Conservation (phyloP, 208 protist genomes). For the Leishmania tarentolae region DNA sequence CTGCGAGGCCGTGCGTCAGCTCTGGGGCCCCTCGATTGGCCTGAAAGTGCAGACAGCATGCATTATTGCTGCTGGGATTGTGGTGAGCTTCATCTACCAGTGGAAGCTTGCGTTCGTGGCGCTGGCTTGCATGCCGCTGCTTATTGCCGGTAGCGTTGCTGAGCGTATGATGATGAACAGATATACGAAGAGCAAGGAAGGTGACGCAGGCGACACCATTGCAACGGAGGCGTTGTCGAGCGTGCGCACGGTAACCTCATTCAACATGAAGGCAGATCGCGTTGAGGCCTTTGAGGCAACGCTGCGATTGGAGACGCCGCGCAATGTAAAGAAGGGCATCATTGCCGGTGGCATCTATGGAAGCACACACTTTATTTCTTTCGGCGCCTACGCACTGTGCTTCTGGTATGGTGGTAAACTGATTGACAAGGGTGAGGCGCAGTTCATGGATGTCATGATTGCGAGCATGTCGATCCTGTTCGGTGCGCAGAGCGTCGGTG, state of each 20-base stretch:
- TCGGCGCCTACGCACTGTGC: constrained; percentile 56
- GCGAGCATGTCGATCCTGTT: constrained; percentile 59
- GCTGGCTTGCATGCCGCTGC: constrained; percentile 56
- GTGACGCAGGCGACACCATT: constrained; percentile 50
- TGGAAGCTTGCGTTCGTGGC: constrained; percentile 79
- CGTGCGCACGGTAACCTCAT: constrained; percentile 76
- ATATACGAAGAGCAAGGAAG: constrained; percentile 38
- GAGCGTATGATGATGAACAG: constrained; percentile 55
- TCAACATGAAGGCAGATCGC: constrained; percentile 62
- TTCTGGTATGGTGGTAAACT: constrained; percentile 86
- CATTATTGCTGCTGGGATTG: constrained; percentile 46
- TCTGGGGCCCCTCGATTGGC: constrained; percentile 72
- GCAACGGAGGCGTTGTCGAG: constrained; percentile 76
- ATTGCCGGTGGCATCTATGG: constrained; percentile 52
- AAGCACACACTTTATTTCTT: constrained; percentile 64
- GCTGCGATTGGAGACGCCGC: constrained; percentile 28
- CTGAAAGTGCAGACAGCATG: constrained; percentile 54
- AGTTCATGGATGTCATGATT: constrained; percentile 60
- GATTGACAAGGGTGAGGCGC: constrained; percentile 59
- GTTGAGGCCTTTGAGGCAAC: constrained; percentile 27
- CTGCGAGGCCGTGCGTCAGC: constrained; percentile 80
- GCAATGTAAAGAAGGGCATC: constrained; percentile 30
- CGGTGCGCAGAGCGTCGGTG: constrained; percentile 57
- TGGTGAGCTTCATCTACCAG: constrained; percentile 68
- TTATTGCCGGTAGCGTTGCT: constrained; percentile 38